phyloP scores from a whole-genome alignment of 768 basidiomycete species.

The Tylopilus vinaceipallidus region DNA sequence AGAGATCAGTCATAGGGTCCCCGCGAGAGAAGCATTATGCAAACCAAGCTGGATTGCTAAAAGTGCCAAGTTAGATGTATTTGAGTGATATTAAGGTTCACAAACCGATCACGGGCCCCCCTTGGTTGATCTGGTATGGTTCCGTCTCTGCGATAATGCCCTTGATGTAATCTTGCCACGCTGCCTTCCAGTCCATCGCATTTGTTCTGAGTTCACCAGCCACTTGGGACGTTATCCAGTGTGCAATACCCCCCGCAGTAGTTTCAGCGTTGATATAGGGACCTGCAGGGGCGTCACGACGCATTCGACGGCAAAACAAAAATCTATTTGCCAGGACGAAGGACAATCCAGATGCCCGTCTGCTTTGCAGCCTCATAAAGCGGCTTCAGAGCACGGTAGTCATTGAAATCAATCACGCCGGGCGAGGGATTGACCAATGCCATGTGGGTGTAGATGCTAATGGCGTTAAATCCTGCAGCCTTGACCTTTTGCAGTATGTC shows the following conservation, averaged over 20 bases:
- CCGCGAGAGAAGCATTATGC: constrained; percentile 6
- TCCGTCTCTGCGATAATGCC: constrained; percentile 59
- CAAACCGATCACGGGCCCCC: constrained; percentile 74
- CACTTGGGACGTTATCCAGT: constrained; percentile 70
- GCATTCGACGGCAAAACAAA: not conserved
- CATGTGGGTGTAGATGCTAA: constrained; percentile 83
- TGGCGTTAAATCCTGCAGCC: constrained; percentile 75
- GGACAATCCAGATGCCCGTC: constrained; percentile 74
- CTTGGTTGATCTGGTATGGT: constrained; percentile 65
- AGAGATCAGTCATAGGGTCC: not conserved
- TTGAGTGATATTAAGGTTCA: not conserved
- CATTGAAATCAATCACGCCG: constrained; percentile 70
- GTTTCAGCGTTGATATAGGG: constrained; percentile 77
- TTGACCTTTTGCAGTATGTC: constrained; percentile 82
- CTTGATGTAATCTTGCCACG: constrained; percentile 73
- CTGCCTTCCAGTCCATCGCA: constrained; percentile 62
- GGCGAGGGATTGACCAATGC: constrained; percentile 72
- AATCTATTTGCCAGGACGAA: constrained; percentile 63
- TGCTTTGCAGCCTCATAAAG: constrained; percentile 72
- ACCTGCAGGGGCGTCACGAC: constrained; percentile 16
- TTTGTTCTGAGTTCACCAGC: constrained; percentile 67
- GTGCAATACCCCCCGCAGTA: constrained; percentile 68
- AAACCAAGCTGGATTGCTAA: constrained; percentile 57
- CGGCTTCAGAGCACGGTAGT: constrained; percentile 65
- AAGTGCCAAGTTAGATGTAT: constrained; percentile 1